A percentile compares a stretch with the other conserved stretches of the same genome.
Evolutionary conservation across 768 basidiomycete genomes (phyloP).

Genomic region (Agaricus sinodeliciosus): DNA sequence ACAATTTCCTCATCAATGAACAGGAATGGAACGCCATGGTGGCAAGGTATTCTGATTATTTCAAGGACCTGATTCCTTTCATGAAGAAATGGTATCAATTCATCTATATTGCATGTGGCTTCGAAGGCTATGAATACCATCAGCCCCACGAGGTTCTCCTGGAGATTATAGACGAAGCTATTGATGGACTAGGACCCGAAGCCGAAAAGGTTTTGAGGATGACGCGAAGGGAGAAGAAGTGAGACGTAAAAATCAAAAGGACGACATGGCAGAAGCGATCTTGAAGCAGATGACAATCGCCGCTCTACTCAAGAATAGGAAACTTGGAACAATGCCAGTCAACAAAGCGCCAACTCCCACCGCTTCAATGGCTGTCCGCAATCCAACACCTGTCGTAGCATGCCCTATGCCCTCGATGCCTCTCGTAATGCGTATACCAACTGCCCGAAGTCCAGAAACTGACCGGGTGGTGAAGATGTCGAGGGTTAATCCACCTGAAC

Average conservation of each 20-base stretch:
- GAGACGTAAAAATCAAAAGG: not conserved
- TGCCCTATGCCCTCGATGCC: too few relatives aligned
- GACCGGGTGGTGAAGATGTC: too few relatives aligned
- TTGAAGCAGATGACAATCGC: not conserved
- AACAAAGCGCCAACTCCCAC: too few relatives aligned
- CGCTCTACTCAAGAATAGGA: not conserved
- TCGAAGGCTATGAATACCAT: not conserved
- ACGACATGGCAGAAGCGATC: not conserved
- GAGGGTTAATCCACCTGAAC: too few relatives aligned
- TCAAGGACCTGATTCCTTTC: not conserved
- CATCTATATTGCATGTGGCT: not conserved
- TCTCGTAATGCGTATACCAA: too few relatives aligned
- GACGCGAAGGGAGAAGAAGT: not conserved
- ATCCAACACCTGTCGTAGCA: too few relatives aligned
- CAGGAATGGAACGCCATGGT: too few relatives aligned
- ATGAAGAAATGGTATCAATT: not conserved
- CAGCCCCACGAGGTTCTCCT: not conserved
- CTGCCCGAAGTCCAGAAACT: too few relatives aligned
- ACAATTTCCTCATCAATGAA: too few relatives aligned
- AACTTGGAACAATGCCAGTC: too few relatives aligned
- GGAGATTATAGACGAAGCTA: not conserved
- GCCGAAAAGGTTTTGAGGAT: not conserved
- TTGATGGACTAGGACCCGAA: not conserved
- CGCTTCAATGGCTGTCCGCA: too few relatives aligned
- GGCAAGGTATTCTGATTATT: not conserved